Evolutionary conservation across 2,329 filamentous ascomycete species (phyloP).

Genomic region (Calonectria henricotiae): DNA sequence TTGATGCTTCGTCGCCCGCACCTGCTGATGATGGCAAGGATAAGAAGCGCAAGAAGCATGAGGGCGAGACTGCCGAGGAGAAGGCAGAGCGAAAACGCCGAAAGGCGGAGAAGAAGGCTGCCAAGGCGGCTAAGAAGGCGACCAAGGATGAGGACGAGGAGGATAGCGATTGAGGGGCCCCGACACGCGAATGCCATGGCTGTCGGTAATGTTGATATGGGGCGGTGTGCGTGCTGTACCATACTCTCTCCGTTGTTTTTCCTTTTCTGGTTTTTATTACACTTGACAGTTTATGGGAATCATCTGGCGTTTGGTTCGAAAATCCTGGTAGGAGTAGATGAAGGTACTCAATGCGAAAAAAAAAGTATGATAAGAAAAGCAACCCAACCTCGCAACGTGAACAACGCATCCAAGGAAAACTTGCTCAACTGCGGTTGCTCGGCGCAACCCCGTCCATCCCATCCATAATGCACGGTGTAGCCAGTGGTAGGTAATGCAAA

Average conservation of each 20-base stretch:
- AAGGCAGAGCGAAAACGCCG: constrained; percentile 74
- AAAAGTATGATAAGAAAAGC: constrained; percentile 50
- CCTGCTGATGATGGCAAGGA: constrained; percentile 71
- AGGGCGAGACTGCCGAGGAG: constrained; percentile 82
- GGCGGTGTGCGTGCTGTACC: constrained; percentile 52
- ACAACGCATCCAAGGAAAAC: constrained; percentile 10
- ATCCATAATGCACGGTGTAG: constrained; percentile 10
- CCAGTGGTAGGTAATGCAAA: neutral
- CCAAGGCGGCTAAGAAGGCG: constrained; percentile 72
- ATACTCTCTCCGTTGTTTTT: constrained; percentile 48
- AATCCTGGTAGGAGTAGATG: constrained; percentile 54
- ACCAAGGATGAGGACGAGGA: constrained; percentile 69
- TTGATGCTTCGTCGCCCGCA: constrained; percentile 58
- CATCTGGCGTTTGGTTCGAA: constrained; percentile 54
- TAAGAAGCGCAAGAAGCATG: constrained; percentile 86
- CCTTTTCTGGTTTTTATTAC: constrained; percentile 45
- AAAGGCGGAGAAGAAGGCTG: constrained; percentile 75
- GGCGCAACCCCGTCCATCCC: constrained; percentile 1
- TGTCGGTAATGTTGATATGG: constrained; percentile 49
- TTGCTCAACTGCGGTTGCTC: neutral
- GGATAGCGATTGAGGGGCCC: constrained; percentile 65
- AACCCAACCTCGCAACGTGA: constrained; percentile 1
- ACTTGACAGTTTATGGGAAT: constrained; percentile 42
- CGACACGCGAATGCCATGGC: constrained; percentile 45
- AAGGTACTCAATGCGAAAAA: constrained; percentile 50